Evolutionary conservation across 495 filamentous ascomycete species (phyloP), one percentile per base, ranked within the genome.

Genomic region (Zalerion maritima): DNA sequence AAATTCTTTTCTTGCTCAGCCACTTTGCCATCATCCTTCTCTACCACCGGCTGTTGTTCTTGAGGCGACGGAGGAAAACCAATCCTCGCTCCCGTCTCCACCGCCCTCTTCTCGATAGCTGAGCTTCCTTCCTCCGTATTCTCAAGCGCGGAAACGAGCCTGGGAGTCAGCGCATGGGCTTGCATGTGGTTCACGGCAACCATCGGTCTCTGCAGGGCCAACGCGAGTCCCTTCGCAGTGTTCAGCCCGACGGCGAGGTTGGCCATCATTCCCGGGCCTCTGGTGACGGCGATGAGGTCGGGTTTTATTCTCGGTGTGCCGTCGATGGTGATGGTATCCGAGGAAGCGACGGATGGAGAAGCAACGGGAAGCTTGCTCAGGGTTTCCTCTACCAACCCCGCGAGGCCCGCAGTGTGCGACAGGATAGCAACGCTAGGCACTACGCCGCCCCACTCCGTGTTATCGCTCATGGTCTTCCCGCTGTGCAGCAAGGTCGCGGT

Each of bases 111-210:
- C 21, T 34, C 15, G 17, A 22, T 14, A n/a, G n/a, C n/a, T n/a
- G n/a, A n/a, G n/a, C n/a, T n/a, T 32, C 1, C 7, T 22, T 24
- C 12, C 8, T 8, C 14, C 8, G 13, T 14, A 6, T 26, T 27
- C 15, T 50, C 39, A 19, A 92, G 50, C 2, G 78, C 78, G 6
- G 60, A 50, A 2, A 81, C 71, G n/a, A 97, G 70, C 2, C 79
- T 67, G 5, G 86, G 80, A 4, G 89, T 96, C 26, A 97, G 49
- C 2, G 86, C 72, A 50, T 97, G 89, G 9, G 87, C 89, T 47
- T 94, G 86, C 89, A 97, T 96, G 50, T 97, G 89, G 43, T 97
- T 75, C 0, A 94, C 81, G 0, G 71, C 89, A 2, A 94, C 47
- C 16, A 96, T 53, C 2, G 86, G 84, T 2, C 83, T 59, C 28